These are phyloP conservation scores for Paramarasmius palmivorus DNA, from an alignment of 1,284 basidiomycete species.

Conservation along the genomic window DNA sequence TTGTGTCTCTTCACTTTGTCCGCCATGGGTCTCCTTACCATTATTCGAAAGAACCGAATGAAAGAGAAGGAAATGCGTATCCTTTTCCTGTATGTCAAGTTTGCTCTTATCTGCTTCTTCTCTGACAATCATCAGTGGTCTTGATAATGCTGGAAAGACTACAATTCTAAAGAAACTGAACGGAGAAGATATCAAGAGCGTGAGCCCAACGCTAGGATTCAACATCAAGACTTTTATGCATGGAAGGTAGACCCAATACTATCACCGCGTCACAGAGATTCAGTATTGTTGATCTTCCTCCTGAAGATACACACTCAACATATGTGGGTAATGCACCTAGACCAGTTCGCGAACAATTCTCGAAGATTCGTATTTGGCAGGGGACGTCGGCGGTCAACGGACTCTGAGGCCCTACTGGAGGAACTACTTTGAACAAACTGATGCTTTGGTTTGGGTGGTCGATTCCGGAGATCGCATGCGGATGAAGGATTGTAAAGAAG, in stretches of 20 bases:
- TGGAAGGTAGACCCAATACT: too few species aligned
- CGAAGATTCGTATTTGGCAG: constrained; percentile 2
- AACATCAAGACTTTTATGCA: too few species aligned
- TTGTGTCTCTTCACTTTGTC: too few species aligned
- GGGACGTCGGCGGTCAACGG: constrained; percentile 93
- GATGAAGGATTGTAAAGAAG: constrained; percentile 84
- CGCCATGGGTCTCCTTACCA: constrained; percentile 88
- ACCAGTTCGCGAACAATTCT: constrained; percentile 10
- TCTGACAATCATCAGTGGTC: constrained; percentile 60
- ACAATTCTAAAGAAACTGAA: constrained; percentile 90
- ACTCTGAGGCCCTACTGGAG: constrained; percentile 97
- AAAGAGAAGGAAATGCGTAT: constrained; percentile 97
- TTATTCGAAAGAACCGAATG: constrained; percentile 94
- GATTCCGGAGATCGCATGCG: constrained; percentile 92
- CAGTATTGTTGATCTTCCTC: too few species aligned
- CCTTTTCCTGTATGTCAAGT: constrained; percentile 80
- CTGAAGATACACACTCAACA: too few species aligned
- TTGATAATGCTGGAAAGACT: constrained; percentile 99
- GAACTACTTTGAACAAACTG: constrained; percentile 99
- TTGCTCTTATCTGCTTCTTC: background rate
- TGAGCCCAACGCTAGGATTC: constrained; percentile 96
- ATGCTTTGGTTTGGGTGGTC: constrained; percentile 99
- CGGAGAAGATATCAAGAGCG: constrained; percentile 83
- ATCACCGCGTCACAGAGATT: too few species aligned
- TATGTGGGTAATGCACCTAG: too few species aligned